A percentile compares a stretch with the other conserved stretches of the same genome.
phyloP scores from a whole-genome alignment of 148 eudicot species.

The Vaccinium vitisidaea region DNA sequence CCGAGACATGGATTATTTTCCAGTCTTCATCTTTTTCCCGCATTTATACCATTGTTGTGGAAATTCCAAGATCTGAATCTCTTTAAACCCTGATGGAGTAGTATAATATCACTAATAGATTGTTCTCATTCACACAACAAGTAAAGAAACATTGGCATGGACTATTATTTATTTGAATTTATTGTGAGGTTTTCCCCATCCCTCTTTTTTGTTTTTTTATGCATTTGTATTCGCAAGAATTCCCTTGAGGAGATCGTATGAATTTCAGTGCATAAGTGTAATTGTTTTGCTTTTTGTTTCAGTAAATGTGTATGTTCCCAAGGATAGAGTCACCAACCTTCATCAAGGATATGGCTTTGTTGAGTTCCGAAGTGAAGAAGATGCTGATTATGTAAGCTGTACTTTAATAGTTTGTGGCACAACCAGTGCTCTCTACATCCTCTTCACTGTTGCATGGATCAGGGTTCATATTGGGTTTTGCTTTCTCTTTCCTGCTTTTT shows the following conservation, averaged over 20 bases:
- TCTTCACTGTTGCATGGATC: neutral
- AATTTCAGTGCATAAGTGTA: neutral
- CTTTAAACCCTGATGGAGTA: neutral
- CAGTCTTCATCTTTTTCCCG: neutral
- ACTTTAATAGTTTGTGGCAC: constrained; percentile 12
- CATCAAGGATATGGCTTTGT: constrained; percentile 99
- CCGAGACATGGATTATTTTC: neutral
- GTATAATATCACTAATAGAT: neutral
- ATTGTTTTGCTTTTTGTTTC: constrained; percentile 17
- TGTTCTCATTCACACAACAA: neutral
- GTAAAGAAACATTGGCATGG: neutral
- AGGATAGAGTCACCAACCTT: constrained; percentile 97
- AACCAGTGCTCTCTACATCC: neutral
- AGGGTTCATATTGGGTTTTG: neutral
- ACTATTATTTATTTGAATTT: neutral
- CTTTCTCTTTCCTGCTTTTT: neutral
- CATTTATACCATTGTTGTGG: neutral
- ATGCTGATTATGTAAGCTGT: constrained; percentile 90
- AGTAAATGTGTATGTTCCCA: constrained; percentile 99
- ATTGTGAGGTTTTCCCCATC: neutral
- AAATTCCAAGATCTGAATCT: neutral
- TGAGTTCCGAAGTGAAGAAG: constrained; percentile 95
- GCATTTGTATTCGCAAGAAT: neutral
- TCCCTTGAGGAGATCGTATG: neutral
- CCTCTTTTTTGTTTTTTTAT: neutral